Conservation (phyloP, 495 filamentous ascomycete species). For the Talaromyces stipitatus region DNA sequence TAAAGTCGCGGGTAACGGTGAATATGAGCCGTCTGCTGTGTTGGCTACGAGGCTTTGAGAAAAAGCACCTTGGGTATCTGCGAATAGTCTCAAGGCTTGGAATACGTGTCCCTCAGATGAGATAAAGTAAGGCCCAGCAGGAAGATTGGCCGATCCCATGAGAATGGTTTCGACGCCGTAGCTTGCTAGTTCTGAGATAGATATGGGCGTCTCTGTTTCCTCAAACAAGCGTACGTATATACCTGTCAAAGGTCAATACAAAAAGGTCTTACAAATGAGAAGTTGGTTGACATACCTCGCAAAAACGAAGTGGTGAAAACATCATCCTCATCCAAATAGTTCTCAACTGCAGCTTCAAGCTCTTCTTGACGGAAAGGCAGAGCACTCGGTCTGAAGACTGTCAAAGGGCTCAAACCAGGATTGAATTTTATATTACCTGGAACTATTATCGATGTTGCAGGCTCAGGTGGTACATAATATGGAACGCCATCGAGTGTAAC, state of each 20-base stretch:
- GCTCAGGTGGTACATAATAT: conserved; percentile 25
- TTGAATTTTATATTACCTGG: neutral
- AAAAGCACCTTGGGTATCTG: conserved; percentile 33
- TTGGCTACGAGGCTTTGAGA: conserved; percentile 20
- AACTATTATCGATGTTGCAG: neutral
- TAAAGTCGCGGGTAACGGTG: conserved; percentile 25
- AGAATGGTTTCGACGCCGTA: neutral
- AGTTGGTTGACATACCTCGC: conserved; percentile 15
- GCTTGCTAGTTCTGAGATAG: neutral
- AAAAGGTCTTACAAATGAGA: neutral
- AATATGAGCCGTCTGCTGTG: conserved; percentile 28
- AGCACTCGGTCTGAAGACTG: neutral
- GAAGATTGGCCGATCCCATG: conserved; percentile 13
- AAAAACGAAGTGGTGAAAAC: conserved; percentile 34
- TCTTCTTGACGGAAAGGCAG: neutral
- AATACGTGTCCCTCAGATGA: conserved; percentile 26
- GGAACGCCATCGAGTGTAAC: conserved; percentile 31
- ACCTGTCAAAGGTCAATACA: conserved; percentile 3
- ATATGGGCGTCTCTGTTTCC: neutral
- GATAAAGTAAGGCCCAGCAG: conserved; percentile 42
- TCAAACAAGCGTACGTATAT: neutral
- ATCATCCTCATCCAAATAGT: conserved; percentile 28
- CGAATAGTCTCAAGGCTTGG: conserved; percentile 32
- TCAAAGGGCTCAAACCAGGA: neutral
- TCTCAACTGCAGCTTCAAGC: conserved; percentile 16